Base-by-base conservation (phyloP, 2,329 filamentous ascomycete genomes). In the Epichloe aotearoae region DNA sequence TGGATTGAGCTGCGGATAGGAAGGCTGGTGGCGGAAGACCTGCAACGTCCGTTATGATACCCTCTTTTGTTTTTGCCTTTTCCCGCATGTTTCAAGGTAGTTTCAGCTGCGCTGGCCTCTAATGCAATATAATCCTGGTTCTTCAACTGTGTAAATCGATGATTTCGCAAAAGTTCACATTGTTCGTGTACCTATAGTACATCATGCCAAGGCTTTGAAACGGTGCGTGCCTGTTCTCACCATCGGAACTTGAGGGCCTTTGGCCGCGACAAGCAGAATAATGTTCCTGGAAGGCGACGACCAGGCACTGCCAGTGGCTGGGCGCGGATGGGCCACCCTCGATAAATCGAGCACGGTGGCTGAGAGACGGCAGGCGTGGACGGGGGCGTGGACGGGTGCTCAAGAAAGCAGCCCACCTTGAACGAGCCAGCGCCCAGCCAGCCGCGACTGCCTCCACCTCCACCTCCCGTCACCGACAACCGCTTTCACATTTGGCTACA, bases 1-100 rank as follows among this genome's bases (percentile, higher is more conserved):
- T 54, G 42, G 59, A 39, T 56, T 56, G 53, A 51, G 51, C 50
- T 23, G 33, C 40, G 38, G 26, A 11, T 5, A 37, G 34, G 40
- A 15, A 46, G 46, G 45, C 34, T 46, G 39, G 38, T 43, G 50
- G 42, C 43, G 51, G 33, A 15, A 38, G 17, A 20, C 37, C 7
- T 17, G 12, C 14, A 26, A 23, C 3, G 6, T 33, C 46, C 40
- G 17, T 45, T 5, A 47, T 44, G 50, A 55, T 53, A 51, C 42
- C 46, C 50, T 46, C 38, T 40, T 34, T 44, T 17, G 19, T 17
- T 49, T 19, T 38, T 23, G 4, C 7, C 17, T 40, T 30, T 42
- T 14, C 30, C 46, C 3, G 17, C 6, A 10, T 6, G 3, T 42
- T 49, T 19, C 11, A 20, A 41, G 3, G 14, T 48, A 7, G 46